A percentile compares a stretch with the other conserved stretches of the same genome.
Evolutionary conservation across 2,329 filamentous ascomycete species (phyloP).

Genomic region (Colletotrichum melonis): DNA sequence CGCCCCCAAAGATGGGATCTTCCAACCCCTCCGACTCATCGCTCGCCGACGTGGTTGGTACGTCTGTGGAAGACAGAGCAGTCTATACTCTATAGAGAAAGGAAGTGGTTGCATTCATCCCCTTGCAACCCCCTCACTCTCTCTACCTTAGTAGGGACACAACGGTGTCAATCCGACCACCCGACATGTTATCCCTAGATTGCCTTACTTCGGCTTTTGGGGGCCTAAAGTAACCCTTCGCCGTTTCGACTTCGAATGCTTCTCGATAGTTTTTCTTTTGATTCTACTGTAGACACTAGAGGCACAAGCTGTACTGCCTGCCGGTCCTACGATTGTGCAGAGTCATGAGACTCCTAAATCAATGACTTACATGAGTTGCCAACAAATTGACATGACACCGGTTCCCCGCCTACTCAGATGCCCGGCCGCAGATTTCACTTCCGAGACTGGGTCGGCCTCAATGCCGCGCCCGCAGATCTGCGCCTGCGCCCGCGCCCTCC

Average conservation of each 20-base stretch:
- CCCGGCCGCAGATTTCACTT: not conserved
- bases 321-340: not conserved
- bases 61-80: not conserved
- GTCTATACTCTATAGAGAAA: too few relatives aligned
- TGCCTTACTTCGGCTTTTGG: not conserved
- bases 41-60: not conserved
- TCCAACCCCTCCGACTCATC: not conserved
- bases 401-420: conserved; percentile 5
- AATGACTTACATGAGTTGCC: conserved; percentile 8
- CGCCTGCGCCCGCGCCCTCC: conserved; percentile 30
- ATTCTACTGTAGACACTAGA: not conserved
- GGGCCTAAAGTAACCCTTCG: not conserved
- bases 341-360: conserved; percentile 8
- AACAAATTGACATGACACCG: not conserved
- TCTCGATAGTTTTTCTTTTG: not conserved
- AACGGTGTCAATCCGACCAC: conserved; percentile 7
- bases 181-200: not conserved
- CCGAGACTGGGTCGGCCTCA: conserved; percentile 18
- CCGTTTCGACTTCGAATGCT: not conserved
- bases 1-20: not conserved
- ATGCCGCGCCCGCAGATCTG: conserved; percentile 26
- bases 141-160: not conserved
- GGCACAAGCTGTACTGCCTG: not conserved
- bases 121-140: not conserved
- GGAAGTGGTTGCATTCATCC: not conserved